Percentiles rank a stretch among this genome's conserved stretches.
These are phyloP conservation scores for California macrophylla DNA, from an alignment of 441 rosid species.

Conservation along the genomic window DNA sequence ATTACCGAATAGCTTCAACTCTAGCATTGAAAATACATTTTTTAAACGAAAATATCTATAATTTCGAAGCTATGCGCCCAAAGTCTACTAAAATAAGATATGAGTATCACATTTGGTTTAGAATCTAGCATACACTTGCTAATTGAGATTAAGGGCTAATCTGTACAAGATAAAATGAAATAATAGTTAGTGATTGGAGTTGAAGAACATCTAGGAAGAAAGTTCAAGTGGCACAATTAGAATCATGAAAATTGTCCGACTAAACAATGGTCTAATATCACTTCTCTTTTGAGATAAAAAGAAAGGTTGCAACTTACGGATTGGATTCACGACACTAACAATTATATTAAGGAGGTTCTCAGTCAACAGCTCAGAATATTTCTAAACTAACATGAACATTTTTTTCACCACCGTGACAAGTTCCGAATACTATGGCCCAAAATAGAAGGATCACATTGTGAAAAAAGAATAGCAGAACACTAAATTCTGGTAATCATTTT, in stretches of 20 bases:
- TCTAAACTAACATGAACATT: background rate
- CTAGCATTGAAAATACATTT: slow-evolving; percentile 20
- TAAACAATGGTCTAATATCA: background rate
- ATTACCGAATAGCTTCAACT: slow-evolving; percentile 31
- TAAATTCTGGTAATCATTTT: background rate
- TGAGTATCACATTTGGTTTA: background rate
- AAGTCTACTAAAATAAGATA: background rate
- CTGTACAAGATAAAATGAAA: background rate
- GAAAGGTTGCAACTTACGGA: background rate
- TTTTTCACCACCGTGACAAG: background rate
- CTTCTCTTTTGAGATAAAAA: background rate
- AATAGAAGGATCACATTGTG: background rate
- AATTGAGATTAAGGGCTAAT: background rate
- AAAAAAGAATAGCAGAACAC: background rate
- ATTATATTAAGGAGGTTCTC: background rate
- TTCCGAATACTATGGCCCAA: background rate
- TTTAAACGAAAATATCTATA: background rate
- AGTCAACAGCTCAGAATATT: background rate
- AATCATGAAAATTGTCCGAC: background rate
- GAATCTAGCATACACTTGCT: background rate
- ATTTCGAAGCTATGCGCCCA: background rate
- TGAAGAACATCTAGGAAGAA: background rate
- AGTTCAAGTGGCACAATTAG: background rate
- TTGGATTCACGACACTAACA: background rate
- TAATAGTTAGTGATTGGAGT: background rate